Conservation (phyloP, 345 rosid genomes). For the Eucalyptus erythrocorys region DNA sequence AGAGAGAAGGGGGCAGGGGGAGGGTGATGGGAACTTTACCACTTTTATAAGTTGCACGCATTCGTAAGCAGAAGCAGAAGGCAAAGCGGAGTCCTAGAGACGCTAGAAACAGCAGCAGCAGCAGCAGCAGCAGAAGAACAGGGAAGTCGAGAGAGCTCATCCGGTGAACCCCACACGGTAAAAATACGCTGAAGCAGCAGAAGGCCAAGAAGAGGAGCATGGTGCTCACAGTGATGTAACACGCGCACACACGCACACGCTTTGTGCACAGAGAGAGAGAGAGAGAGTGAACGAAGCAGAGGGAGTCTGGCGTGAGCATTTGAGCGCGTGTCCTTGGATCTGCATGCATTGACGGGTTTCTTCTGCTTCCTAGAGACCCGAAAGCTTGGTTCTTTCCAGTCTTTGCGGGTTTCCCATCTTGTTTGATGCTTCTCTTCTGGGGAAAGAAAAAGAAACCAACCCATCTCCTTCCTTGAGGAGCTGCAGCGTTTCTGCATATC, state of each 20-base stretch:
- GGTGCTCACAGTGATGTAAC: background rate
- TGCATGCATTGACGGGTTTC: background rate
- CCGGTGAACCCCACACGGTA: background rate
- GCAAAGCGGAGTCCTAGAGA: background rate
- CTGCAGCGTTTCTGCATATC: background rate
- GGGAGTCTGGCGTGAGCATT: background rate
- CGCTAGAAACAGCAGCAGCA: background rate
- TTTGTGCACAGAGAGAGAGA: background rate
- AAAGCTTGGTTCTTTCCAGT: background rate
- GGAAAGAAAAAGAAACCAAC: background rate
- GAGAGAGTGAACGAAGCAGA: background rate
- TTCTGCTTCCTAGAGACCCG: background rate
- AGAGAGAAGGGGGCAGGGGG: background rate
- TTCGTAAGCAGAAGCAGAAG: constrained; percentile 27
- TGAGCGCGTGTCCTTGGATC: background rate
- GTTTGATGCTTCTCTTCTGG: background rate
- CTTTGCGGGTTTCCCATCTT: background rate
- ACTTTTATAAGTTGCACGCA: constrained; percentile 60
- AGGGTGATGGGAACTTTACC: constrained; percentile 11
- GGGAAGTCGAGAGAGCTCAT: background rate
- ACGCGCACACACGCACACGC: background rate
- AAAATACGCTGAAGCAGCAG: background rate
- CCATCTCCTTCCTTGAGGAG: background rate
- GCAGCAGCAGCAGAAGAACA: background rate
- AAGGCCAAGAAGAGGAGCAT: background rate